Evolutionary conservation across 805 yeast species (phyloP), one percentile per base, ranked within the genome.

Genomic region (Candida corydali): DNA sequence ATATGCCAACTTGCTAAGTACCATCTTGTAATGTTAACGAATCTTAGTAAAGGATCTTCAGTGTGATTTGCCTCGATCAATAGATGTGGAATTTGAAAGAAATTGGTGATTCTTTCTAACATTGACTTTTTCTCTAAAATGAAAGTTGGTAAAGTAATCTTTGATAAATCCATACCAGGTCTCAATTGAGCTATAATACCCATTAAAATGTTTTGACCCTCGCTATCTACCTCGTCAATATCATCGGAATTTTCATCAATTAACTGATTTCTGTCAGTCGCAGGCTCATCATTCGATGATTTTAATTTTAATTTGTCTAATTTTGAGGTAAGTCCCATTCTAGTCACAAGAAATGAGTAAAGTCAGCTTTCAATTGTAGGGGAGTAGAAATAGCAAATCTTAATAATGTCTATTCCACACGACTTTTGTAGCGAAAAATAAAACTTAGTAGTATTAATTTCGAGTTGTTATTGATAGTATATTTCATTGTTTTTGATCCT

Each of bases 1-100:
- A 93, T 93, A 55, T 93, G 97, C 98, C 98, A 93, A 32, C 94
- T 87, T 3, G 96, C 77, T 59, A 93, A 70, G 57, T 93, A 93
- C 96, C 96, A 91, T 52, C 79, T 78, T 16, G 84, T 80, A 6
- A 91, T 81, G 29, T 75, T 64, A 5, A 86, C 53, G 50, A 93
- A 89, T 40, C 98, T 73, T 39, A 76, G 70, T 16, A 82, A 50
- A 2, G 80, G 78, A 45, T 84, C 85, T 2, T 57, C 55, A 3
- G 73, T 63, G 3, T 52, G 51, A 45, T 82, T 82, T 0, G 97
- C 97, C 17, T 75, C 72, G 5, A 87, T 54, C 27, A 89, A 59
- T 22, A 88, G 63, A 25, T 80, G 77, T 0, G 97, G 97, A 45
- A 80, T 87, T 52, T 82, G 82, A 40, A 86, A 73, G 54, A 80